A percentile compares a stretch with the other conserved stretches of the same genome.
Evolutionary conservation across 768 basidiomycete species (phyloP).

Genomic region (Phallus indusiatus): DNA sequence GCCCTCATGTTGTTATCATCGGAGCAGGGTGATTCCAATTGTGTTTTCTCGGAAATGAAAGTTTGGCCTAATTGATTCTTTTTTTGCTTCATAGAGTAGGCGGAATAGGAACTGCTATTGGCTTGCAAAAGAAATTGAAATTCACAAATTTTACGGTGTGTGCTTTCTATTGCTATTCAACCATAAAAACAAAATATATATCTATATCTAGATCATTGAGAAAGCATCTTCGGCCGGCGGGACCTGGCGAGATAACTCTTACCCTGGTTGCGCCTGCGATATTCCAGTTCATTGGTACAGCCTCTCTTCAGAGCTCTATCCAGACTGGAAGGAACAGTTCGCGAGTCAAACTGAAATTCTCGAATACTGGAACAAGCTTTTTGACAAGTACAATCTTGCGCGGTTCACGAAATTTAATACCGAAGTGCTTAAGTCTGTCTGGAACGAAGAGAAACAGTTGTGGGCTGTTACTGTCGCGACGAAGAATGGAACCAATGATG

Average conservation of each 20-base stretch:
- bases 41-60: no score
- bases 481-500: conserved; percentile 23
- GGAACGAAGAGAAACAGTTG: conserved; percentile 34
- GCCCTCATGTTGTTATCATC: conserved; percentile 32
- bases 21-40: conserved; percentile 36
- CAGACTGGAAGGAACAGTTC: conserved; percentile 39
- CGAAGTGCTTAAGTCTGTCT: conserved; percentile 31
- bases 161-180: conserved; percentile 12
- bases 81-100: background rate
- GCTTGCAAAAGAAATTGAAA: conserved; percentile 32
- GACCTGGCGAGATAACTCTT: conserved; percentile 3
- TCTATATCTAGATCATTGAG: conserved; percentile 19
- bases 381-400: conserved; percentile 34
- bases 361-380: conserved; percentile 40
- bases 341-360: conserved; percentile 40
- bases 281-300: conserved; percentile 46
- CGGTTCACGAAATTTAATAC: conserved; percentile 35
- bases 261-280: conserved; percentile 43
- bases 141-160: conserved; percentile 40
- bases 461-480: conserved; percentile 32
- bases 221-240: background rate
- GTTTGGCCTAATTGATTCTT: no score
- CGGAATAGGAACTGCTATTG: conserved; percentile 36
- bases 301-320: conserved; percentile 45
- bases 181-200: background rate